Percentiles rank a stretch among this genome's conserved stretches.
Conservation (phyloP, 108 stramenopile species). For the Bacterosira constricta region DNA sequence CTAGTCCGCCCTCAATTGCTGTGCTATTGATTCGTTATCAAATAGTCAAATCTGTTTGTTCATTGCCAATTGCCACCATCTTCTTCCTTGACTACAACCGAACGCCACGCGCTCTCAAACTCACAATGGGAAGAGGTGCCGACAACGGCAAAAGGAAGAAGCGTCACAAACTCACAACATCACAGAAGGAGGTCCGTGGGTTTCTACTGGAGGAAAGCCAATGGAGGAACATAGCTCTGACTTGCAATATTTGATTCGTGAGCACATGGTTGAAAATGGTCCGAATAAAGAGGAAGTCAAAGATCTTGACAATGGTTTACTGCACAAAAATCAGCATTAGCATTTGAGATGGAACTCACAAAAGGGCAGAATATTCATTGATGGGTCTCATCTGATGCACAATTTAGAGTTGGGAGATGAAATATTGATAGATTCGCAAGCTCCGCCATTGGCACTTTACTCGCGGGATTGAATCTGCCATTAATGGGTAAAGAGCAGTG, state of each 20-base stretch:
- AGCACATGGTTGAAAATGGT: conserved; percentile 82
- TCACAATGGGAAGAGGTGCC: no score
- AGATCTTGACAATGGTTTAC: conserved; percentile 62
- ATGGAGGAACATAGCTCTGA: conserved; percentile 68
- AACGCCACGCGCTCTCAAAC: no score
- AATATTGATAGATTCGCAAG: conserved; percentile 83
- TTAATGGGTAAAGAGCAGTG: background rate
- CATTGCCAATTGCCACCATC: no score
- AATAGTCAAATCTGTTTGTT: no score
- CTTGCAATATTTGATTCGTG: conserved; percentile 90
- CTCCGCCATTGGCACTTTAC: conserved; percentile 85
- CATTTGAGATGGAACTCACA: conserved; percentile 93
- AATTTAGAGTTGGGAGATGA: conserved; percentile 94
- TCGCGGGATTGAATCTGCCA: conserved; percentile 20
- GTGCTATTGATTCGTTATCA: no score
- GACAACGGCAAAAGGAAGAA: no score
- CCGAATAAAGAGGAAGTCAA: conserved; percentile 48
- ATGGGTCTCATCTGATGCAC: conserved; percentile 91
- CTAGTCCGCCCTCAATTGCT: no score
- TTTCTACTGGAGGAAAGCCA: conserved; percentile 79
- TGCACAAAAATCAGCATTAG: conserved; percentile 63
- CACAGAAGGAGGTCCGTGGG: conserved; percentile 86
- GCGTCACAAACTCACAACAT: no score
- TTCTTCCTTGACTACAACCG: no score
- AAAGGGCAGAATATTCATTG: conserved; percentile 75